A percentile compares a stretch with the other conserved stretches of the same genome.
Evolutionary conservation across 768 basidiomycete genomes (phyloP).

Genomic region (Fibroporia radiculosa): DNA sequence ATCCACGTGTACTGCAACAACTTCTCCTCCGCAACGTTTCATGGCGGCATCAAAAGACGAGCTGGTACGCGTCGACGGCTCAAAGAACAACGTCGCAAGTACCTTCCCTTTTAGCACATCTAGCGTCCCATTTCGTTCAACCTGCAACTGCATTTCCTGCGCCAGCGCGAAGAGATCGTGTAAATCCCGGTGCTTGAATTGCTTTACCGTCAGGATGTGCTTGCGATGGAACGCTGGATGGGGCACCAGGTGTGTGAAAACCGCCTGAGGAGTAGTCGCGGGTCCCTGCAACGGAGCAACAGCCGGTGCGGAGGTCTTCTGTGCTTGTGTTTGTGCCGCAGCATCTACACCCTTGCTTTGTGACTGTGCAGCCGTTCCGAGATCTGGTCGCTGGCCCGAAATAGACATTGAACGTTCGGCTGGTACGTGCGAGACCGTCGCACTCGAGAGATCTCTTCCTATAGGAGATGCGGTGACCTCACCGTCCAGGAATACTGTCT

Average conservation of each 20-base stretch:
- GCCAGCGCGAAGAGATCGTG: slow-evolving; percentile 93
- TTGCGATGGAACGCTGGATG: slow-evolving; percentile 89
- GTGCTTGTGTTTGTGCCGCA: slow-evolving; percentile 4
- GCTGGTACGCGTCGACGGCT: slow-evolving; percentile 93
- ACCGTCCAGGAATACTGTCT: slow-evolving; percentile 88
- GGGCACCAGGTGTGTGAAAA: slow-evolving; percentile 45
- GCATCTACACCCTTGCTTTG: slow-evolving; percentile 5
- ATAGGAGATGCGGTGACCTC: slow-evolving; percentile 46
- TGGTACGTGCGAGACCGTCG: slow-evolving; percentile 38
- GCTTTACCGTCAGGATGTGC: slow-evolving; percentile 91
- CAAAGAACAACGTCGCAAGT: slow-evolving; percentile 90
- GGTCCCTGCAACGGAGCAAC: slow-evolving; percentile 24
- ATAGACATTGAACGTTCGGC: slow-evolving; percentile 21
- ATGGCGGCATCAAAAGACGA: slow-evolving; percentile 97
- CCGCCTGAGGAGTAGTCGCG: slow-evolving; percentile 25
- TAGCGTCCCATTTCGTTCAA: slow-evolving; percentile 82
- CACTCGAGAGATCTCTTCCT: slow-evolving; percentile 69
- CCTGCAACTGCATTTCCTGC: slow-evolving; percentile 93
- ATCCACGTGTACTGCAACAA: slow-evolving; percentile 76
- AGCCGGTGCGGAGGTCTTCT: slow-evolving; percentile 1
- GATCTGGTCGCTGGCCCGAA: slow-evolving; percentile 13
- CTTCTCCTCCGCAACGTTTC: slow-evolving; percentile 96
- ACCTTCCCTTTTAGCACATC: slow-evolving; percentile 90
- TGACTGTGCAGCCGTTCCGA: slow-evolving; percentile 5
- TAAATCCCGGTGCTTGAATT: slow-evolving; percentile 83